Percentiles rank a stretch among this genome's conserved stretches.
phyloP scores from a whole-genome alignment of 2,329 filamentous ascomycete genomes.

The Chrysoporthe puriensis region DNA sequence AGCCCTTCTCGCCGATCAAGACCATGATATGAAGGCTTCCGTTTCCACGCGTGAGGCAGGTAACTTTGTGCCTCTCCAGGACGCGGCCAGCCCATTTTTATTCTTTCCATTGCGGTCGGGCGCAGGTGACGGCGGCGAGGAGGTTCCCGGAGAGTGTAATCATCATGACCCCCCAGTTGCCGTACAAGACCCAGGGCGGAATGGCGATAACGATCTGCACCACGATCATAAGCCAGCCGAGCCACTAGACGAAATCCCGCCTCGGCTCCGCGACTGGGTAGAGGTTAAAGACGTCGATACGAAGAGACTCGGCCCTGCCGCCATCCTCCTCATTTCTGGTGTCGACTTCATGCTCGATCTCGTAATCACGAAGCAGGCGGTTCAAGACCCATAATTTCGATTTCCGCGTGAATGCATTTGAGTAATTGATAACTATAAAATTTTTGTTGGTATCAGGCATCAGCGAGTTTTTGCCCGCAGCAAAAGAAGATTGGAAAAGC shows the following conservation, averaged over 20 bases:
- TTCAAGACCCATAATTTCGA: slow-evolving; percentile 1
- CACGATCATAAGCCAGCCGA: background rate
- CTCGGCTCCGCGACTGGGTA: background rate
- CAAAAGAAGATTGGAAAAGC: slow-evolving; percentile 7
- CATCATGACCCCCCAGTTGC: slow-evolving; percentile 1
- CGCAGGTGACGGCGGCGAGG: background rate
- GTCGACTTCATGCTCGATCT: slow-evolving; percentile 4
- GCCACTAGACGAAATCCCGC: slow-evolving; percentile 2
- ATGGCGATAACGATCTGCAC: background rate
- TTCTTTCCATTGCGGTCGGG: slow-evolving; percentile 5
- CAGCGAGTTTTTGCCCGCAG: slow-evolving; percentile 2
- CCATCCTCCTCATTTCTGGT: background rate
- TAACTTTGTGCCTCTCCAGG: background rate
- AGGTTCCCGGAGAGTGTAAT: background rate
- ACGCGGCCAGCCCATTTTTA: slow-evolving; percentile 5
- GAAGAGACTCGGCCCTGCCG: slow-evolving; percentile 6
- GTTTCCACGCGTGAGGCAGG: slow-evolving; percentile 6
- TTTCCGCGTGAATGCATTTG: background rate
- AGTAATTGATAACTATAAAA: slow-evolving; percentile 1
- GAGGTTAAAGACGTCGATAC: background rate
- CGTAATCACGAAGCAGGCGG: slow-evolving; percentile 1
- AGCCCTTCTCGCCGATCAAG: background rate
- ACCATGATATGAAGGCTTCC: slow-evolving; percentile 10
- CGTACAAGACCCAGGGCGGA: background rate
- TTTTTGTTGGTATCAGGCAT: slow-evolving; percentile 3